Conservation (phyloP, 192 early-diverging fungal genomes). For the Obelidium mucronatum region DNA sequence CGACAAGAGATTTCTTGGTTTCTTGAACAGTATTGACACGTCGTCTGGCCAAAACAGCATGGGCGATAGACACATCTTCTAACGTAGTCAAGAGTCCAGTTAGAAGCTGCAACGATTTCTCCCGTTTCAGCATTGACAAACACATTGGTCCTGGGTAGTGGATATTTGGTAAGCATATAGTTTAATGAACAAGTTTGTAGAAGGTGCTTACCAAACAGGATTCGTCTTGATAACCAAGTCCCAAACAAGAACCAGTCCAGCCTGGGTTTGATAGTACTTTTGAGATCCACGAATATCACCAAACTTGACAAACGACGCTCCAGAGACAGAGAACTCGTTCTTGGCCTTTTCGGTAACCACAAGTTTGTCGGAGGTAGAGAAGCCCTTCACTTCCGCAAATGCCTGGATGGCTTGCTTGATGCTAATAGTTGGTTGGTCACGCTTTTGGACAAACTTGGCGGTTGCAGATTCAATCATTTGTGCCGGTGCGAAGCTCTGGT, state of each 20-base stretch:
- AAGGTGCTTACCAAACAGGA: not conserved
- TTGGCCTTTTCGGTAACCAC: not conserved
- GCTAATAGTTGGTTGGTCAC: not conserved
- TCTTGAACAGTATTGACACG: too few species aligned
- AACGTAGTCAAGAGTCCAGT: not conserved
- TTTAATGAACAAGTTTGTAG: too few species aligned
- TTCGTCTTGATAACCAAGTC: slow-evolving; percentile 9
- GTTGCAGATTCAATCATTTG: not conserved
- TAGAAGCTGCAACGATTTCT: not conserved
- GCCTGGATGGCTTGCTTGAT: not conserved
- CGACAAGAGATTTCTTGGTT: too few species aligned
- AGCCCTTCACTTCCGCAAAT: not conserved
- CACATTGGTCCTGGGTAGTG: slow-evolving; percentile 23
- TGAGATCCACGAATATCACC: not conserved
- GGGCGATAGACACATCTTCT: not conserved
- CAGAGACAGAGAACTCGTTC: not conserved
- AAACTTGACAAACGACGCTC: slow-evolving; percentile 5
- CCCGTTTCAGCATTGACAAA: slow-evolving; percentile 7
- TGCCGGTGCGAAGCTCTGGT: not conserved
- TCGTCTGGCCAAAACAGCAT: too few species aligned
- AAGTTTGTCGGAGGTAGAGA: slow-evolving; percentile 14
- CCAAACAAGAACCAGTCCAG: slow-evolving; percentile 18
- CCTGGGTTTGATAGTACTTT: slow-evolving; percentile 27
- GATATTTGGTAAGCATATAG: too few species aligned
- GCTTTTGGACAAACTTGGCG: not conserved